Evolutionary conservation across 2,329 filamentous ascomycete species (phyloP).

Genomic region (Zelopaecilomyces penicillatus): DNA sequence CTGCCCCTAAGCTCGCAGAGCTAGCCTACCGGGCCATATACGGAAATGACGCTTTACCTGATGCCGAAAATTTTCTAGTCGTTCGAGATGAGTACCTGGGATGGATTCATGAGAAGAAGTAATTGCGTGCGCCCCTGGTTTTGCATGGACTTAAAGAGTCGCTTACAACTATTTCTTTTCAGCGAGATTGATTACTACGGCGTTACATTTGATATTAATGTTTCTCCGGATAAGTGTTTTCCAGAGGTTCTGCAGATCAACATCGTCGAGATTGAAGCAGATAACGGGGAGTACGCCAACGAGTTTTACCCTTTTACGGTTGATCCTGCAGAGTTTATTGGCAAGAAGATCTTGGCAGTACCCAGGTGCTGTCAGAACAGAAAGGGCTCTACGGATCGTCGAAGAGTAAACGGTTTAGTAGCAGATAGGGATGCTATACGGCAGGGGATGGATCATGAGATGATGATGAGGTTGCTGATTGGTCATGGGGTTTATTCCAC

Average conservation of each 20-base stretch:
- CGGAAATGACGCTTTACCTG: background rate
- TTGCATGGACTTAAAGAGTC: background rate
- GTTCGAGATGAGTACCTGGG: conserved; percentile 2
- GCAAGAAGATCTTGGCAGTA: conserved; percentile 32
- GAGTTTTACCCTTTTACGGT: conserved; percentile 24
- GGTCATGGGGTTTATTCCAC: too few relatives aligned
- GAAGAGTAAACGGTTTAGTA: background rate
- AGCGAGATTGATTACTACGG: conserved; percentile 27
- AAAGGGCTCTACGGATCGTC: background rate
- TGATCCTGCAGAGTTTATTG: conserved; percentile 27
- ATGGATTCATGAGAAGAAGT: conserved; percentile 1
- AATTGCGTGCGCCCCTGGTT: background rate
- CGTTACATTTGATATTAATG: conserved; percentile 32
- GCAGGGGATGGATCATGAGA: too few relatives aligned
- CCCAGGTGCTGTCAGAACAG: conserved; percentile 28
- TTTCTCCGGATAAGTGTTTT: conserved; percentile 24
- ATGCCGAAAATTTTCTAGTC: background rate
- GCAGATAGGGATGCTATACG: too few relatives aligned
- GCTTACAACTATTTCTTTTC: background rate
- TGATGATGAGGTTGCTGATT: too few relatives aligned
- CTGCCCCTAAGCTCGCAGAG: background rate
- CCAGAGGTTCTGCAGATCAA: conserved; percentile 34
- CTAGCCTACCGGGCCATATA: background rate
- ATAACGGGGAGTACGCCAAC: conserved; percentile 25
- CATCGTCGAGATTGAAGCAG: conserved; percentile 31